Base-by-base conservation (phyloP, 805 yeast genomes). In the Ogataea pilisensis region DNA sequence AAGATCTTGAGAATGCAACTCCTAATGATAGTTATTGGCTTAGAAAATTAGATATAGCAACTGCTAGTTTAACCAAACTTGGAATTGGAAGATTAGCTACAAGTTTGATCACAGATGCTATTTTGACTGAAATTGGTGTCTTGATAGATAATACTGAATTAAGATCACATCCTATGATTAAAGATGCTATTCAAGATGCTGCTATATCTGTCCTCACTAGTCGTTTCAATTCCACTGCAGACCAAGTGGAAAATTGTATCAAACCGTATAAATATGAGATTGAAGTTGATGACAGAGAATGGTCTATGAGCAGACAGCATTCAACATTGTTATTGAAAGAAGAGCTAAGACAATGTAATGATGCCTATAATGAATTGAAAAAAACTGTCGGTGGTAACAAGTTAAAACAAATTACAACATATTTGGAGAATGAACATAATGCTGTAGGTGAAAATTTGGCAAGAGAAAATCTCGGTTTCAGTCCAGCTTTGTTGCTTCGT, bases 221-320 rank as follows among this genome's bases (percentile, higher is more conserved):
- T 21, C 79, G 91, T 49, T 93, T 76, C 59, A 86, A 81, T 49
- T 82, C 95, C 1, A 91, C 99, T 0, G 95, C 99, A 0, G 99
- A 95, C 61, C 99, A 93, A 61, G 98, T 93, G 6, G 99, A 93
- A 57, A 93, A 95, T 63, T 90, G 98, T 66, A 91, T 93, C 55
- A 93, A 93, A 61, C 99, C 99, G 2, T 93, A 84, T 68, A 93
- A 93, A 66, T 93, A 91, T 61, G 99, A 93, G 57, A 90, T 93
- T 44, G 99, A 93, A 57, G 78, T 93, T 36, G 98, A 93, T 58
- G 95, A 90, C 52, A 73, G 96, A 30, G 99, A 93, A 61, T 93
- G 99, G 99, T 65, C 69, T 24, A 58, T 74, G 7, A 82, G 96
- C 29, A 78, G 86, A 44, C 95, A 85, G 25, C 95, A 85, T 57